Conservation (phyloP, 106 monocot species). For the Dendrobium nobile region DNA sequence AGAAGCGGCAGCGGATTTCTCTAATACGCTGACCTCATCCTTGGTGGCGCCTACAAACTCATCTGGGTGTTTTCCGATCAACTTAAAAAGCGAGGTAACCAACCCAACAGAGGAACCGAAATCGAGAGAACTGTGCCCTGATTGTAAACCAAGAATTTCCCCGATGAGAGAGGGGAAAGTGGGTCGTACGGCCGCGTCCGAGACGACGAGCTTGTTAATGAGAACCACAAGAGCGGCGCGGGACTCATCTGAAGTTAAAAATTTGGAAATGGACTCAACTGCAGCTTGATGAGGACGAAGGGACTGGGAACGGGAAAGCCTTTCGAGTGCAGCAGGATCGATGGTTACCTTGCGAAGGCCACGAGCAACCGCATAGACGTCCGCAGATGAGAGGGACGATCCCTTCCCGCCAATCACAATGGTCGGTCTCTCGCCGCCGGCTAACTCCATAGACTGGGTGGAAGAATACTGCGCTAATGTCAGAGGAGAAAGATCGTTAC, state of each 20-base stretch:
- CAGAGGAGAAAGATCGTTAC: too few relatives aligned
- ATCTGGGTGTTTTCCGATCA: constrained; percentile 24
- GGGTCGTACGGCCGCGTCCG: constrained; percentile 40
- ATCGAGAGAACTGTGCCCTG: constrained; percentile 34
- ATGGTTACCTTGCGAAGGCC: constrained; percentile 28
- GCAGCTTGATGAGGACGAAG: not conserved
- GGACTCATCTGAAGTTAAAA: constrained; percentile 31
- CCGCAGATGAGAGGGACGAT: constrained; percentile 39
- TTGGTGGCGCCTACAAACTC: constrained; percentile 20
- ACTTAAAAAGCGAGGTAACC: constrained; percentile 27
- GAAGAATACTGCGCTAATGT: too few relatives aligned
- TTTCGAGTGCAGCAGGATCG: constrained; percentile 71
- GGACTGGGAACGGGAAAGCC: constrained; percentile 33
- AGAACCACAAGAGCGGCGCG: constrained; percentile 71
- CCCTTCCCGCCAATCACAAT: constrained; percentile 67
- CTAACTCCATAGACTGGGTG: constrained; percentile 16
- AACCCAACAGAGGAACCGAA: constrained; percentile 45
- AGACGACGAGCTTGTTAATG: constrained; percentile 63
- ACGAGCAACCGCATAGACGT: constrained; percentile 47
- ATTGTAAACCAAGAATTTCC: constrained; percentile 20
- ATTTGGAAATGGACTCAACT: constrained; percentile 1
- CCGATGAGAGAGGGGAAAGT: constrained; percentile 34
- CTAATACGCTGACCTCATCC: constrained; percentile 40
- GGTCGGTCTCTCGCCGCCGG: not conserved
- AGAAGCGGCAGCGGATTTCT: constrained; percentile 24